Conservation (phyloP, 495 filamentous ascomycete genomes). For the Xylaria palmicola region DNA sequence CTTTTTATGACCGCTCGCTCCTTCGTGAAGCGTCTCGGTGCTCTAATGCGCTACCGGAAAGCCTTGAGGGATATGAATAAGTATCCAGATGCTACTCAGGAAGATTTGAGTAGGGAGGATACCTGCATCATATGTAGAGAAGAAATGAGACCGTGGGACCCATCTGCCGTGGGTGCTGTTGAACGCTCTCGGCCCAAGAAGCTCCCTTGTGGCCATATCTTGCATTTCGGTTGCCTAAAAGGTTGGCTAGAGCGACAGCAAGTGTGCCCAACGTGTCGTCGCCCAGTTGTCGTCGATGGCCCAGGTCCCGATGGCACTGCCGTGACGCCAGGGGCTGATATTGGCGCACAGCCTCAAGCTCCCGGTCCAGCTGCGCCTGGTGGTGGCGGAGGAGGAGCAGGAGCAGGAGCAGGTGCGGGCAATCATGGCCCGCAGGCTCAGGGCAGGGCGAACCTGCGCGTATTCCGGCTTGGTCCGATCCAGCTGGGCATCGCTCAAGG, state of each 20-base stretch:
- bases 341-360: conserved; percentile 24
- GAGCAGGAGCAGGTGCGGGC: background rate
- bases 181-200: conserved; percentile 91
- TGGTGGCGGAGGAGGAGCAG: conserved; percentile 22
- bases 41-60: conserved; percentile 83
- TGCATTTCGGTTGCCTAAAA: conserved; percentile 90
- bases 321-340: conserved; percentile 19
- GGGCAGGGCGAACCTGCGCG: conserved; percentile 28
- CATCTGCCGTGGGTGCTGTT: conserved; percentile 51
- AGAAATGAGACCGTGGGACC: conserved; percentile 80
- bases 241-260: conserved; percentile 99
- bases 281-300: conserved; percentile 62
- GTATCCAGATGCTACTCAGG: conserved; percentile 87
- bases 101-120: conserved; percentile 81
- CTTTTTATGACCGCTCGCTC: conserved; percentile 90
- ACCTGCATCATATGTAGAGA: conserved; percentile 98
- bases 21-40: conserved; percentile 81
- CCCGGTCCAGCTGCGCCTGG: conserved; percentile 28
- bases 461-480: conserved; percentile 63
- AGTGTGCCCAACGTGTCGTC: conserved; percentile 91
- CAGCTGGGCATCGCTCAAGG: conserved; percentile 57
- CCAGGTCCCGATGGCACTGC: conserved; percentile 10
- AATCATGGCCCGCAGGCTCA: conserved; percentile 28
- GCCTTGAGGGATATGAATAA: conserved; percentile 87
- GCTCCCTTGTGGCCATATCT: conserved; percentile 90